phyloP scores from a whole-genome alignment of 805 yeast genomes.

The Naumovozyma baii region DNA sequence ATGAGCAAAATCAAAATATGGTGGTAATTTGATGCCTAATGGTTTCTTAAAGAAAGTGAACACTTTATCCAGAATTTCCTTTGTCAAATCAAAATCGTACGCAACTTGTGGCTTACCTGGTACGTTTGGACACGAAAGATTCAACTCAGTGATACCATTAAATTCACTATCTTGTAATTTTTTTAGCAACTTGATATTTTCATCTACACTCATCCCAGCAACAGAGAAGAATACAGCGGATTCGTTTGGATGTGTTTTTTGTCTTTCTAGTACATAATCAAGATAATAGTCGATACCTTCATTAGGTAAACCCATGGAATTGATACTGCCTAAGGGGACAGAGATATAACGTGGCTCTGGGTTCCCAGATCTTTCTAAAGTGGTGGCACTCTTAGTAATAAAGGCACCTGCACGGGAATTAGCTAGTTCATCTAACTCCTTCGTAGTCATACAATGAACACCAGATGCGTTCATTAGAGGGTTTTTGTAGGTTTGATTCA shows the following conservation, averaged over 20 bases:
- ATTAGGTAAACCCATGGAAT: constrained; percentile 29
- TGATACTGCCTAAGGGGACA: constrained; percentile 27
- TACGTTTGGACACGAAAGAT: constrained; percentile 29
- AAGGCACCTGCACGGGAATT: constrained; percentile 22
- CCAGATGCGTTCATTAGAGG: constrained; percentile 30
- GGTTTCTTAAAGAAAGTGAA: constrained; percentile 25
- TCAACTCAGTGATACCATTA: constrained; percentile 23
- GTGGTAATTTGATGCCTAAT: constrained; percentile 26
- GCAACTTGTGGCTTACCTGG: constrained; percentile 30
- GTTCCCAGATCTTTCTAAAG: constrained; percentile 21
- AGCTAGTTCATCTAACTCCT: constrained; percentile 21
- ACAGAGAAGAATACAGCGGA: constrained; percentile 22
- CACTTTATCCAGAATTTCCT: constrained; percentile 17
- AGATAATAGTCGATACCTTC: constrained; percentile 25
- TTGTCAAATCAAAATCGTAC: constrained; percentile 24
- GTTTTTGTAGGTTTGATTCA: constrained; percentile 15
- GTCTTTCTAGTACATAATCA: constrained; percentile 18
- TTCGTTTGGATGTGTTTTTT: constrained; percentile 9
- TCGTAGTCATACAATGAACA: constrained; percentile 25
- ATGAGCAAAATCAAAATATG: constrained; percentile 28
- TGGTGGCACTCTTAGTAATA: constrained; percentile 26
- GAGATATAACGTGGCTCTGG: constrained; percentile 26
- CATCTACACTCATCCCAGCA: constrained; percentile 27
- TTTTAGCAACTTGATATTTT: constrained; percentile 17
- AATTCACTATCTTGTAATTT: constrained; percentile 22